Evolutionary conservation across 495 filamentous ascomycete species (phyloP), one percentile per base, ranked within the genome.

Genomic region (Cercophora scortea): DNA sequence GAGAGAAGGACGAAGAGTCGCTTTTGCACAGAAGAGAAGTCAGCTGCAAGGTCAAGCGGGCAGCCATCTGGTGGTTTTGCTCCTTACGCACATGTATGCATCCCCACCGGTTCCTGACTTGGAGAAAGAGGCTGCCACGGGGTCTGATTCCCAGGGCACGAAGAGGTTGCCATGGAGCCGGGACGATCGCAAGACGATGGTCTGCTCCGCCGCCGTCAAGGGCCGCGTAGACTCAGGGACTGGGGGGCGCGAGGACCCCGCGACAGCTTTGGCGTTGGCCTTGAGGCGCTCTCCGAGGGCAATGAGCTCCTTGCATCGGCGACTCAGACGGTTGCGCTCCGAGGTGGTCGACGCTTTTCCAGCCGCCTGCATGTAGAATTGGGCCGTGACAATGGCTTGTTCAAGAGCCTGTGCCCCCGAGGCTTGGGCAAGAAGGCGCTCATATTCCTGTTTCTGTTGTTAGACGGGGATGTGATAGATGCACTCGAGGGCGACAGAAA

Each of bases 151-250:
- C 93, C 93, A 98, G 5, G 88, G 89, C 8, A 84, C 89, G 59
- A 95, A 97, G 4, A 80, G 72, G 54, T 80, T 85, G 8, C 86
- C 86, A 62, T 95, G 86, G 9, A 98, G 69, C 48, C 83, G 86
- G 12, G 90, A 90, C 3, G 81, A 80, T 54, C 85, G 82, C 9
- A 89, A 72, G 7, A 96, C 67, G 33, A 96, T 83, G 16, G 87
- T 85, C 59, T 93, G 74, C 59, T 97, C 94, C 19, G 79, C 74
- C 5, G 76, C 86, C 8, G 88, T 77, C 47, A 87, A 73, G 52
- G 77, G 71, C 18, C 88, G 83, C 12, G 72, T 78, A 16, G 84
- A 84, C 15, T 69, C 61, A n/a, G 83, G 77, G 13, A 72, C 58
- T 42, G 62, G 64, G 1, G 75, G 65, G 16, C 59, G 59, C 38